Base-by-base conservation (phyloP, 805 yeast genomes). In the Phaffomyces opuntiae region DNA sequence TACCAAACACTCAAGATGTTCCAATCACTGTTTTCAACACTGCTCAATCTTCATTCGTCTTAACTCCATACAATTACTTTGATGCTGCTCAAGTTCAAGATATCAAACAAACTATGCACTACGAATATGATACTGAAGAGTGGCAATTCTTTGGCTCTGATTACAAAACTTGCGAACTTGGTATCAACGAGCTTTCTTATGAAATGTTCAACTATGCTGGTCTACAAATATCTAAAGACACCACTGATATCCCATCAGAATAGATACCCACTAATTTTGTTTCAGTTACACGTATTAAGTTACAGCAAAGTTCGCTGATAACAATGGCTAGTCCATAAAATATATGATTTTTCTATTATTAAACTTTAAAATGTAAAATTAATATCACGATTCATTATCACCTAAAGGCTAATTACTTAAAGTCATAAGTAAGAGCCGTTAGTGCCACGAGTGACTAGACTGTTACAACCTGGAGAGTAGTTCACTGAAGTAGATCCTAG, bases 21-120 rank as follows among this genome's bases (percentile, higher is more conserved):
- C 64, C 63, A 49, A 56, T 51, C 39, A 60, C 64, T 12, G 49
- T 60, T 29, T 60, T 51, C 51, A 52, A 48, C 38, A 56, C 63
- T 27, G 64, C 63, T 13, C 50, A 47, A 38, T 49, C 61, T 5
- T 46, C 53, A 14, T 49, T 60, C 31, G 33, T 55, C 25, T 40
- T 60, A 21, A 60, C 64, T 5, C 64, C 64, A 25, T 59, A 49
- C 49, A 60, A 60, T 49, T 60, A 56, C 53, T 60, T 60, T 31
- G 59, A 56, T 38, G 36, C 25, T 17, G 57, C 53, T 24, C 60
- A 59, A 41, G 45, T 54, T 36, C 42, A 53, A 34, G 64, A 59
- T 36, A 46, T 56, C 19, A 47, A 51, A 46, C 55, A 53, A 34
- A 62, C 59, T 42, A 39, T 53, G 47, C 36, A 47, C 39, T 59